Evolutionary conservation across 202 grass and related monocot genomes (phyloP).

Genomic region (Saccharum hybrid): DNA sequence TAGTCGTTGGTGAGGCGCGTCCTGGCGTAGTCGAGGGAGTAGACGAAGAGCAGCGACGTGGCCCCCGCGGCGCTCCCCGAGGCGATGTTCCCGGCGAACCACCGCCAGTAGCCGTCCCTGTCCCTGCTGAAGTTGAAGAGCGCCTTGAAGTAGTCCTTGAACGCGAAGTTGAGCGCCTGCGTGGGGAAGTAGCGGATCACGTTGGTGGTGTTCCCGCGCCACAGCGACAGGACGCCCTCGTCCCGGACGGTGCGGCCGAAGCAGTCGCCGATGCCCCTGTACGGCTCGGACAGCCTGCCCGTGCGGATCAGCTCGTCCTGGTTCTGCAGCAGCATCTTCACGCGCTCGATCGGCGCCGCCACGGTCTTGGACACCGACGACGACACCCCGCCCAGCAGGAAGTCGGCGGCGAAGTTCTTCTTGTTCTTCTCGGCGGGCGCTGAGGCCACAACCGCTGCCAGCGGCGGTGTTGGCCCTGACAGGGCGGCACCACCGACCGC

Average conservation of each 20-base stretch:
- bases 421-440: slow-evolving; percentile 57
- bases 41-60: slow-evolving; percentile 64
- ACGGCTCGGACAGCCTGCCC: slow-evolving; percentile 54
- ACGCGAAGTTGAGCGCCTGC: slow-evolving; percentile 75
- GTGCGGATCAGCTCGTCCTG: slow-evolving; percentile 65
- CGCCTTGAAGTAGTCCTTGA: slow-evolving; percentile 93
- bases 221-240: slow-evolving; percentile 55
- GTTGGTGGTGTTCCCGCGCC: slow-evolving; percentile 67
- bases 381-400: slow-evolving; percentile 64
- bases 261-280: slow-evolving; percentile 64
- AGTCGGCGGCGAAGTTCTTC: slow-evolving; percentile 54
- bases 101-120: slow-evolving; percentile 75
- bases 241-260: slow-evolving; percentile 60
- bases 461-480: background rate
- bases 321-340: slow-evolving; percentile 69
- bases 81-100: slow-evolving; percentile 87
- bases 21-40: slow-evolving; percentile 67
- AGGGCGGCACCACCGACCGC: background rate
- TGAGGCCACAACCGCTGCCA: slow-evolving; percentile 38
- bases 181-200: slow-evolving; percentile 95
- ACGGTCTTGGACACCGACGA: slow-evolving; percentile 68
- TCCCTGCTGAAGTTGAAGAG: slow-evolving; percentile 77
- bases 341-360: slow-evolving; percentile 68
- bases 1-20: slow-evolving; percentile 59
- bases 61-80: slow-evolving; percentile 67